phyloP scores from a whole-genome alignment of 164 flowering plant genomes.

The Litsea cubeba region DNA sequence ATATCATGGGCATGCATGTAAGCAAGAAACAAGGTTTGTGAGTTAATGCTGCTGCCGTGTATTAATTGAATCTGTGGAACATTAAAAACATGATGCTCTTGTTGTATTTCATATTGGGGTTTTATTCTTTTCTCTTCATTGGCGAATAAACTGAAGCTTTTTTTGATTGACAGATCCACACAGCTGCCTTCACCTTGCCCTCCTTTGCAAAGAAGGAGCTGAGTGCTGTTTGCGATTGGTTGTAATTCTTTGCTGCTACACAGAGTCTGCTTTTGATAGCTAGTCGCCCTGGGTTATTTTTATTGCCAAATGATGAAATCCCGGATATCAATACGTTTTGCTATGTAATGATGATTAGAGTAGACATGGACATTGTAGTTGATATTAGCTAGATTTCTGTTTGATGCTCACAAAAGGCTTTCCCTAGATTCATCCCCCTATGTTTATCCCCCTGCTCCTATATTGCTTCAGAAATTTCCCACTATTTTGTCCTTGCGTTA shows the following conservation, averaged over 20 bases:
- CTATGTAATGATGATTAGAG: not conserved
- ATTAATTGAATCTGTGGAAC: not conserved
- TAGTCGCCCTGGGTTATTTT: no score
- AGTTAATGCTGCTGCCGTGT: not conserved
- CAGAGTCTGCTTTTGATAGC: not conserved
- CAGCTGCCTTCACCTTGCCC: conserved; percentile 91
- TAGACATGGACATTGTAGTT: not conserved
- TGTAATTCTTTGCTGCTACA: not conserved
- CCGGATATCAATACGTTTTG: not conserved
- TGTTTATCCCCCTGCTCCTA: no score
- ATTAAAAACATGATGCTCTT: no score
- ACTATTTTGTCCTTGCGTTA: no score
- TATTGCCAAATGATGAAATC: not conserved
- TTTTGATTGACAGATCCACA: conserved; percentile 59
- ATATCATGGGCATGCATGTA: no score
- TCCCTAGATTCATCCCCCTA: not conserved
- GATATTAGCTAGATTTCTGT: no score
- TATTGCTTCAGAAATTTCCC: no score
- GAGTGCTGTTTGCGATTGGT: conserved; percentile 15
- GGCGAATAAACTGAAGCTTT: not conserved
- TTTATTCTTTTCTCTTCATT: not conserved
- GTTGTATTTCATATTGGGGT: not conserved
- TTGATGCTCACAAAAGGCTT: not conserved
- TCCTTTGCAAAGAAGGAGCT: conserved; percentile 79
- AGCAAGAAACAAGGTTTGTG: no score